Conservation (phyloP, 1,284 basidiomycete species). For the Athelia sp. region DNA sequence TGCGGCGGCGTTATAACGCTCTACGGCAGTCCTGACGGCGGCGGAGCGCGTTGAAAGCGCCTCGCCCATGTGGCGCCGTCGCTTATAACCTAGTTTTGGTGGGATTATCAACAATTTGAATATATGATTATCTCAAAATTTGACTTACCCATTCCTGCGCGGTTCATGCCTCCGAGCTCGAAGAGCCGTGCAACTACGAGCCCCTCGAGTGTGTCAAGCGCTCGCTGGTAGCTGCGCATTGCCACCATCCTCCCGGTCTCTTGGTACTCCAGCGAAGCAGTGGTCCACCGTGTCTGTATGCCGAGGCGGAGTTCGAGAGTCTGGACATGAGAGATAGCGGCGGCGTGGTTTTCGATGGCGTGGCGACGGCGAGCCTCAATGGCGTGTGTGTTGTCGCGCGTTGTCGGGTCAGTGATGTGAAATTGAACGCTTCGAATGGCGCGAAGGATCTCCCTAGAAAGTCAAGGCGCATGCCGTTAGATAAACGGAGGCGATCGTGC, state of each 20-base stretch:
- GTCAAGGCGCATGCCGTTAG: no score
- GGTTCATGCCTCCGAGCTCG: not conserved
- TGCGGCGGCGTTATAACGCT: slow-evolving; percentile 20
- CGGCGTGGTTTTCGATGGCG: slow-evolving; percentile 11
- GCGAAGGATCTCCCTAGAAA: not conserved
- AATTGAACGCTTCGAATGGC: not conserved
- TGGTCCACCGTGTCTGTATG: slow-evolving; percentile 8
- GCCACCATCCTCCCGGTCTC: slow-evolving; percentile 11
- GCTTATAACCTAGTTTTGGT: slow-evolving; percentile 26
- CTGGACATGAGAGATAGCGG: slow-evolving; percentile 12
- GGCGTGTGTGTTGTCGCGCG: not conserved
- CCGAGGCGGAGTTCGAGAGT: slow-evolving; percentile 16
- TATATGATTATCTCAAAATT: no score
- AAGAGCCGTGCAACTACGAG: slow-evolving; percentile 16
- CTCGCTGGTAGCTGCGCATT: slow-evolving; percentile 5
- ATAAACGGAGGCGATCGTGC: no score
- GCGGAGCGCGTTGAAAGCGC: slow-evolving; percentile 16
- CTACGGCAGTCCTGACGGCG: slow-evolving; percentile 19
- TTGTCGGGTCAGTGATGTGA: not conserved
- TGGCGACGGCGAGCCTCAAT: slow-evolving; percentile 14
- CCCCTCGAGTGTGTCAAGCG: slow-evolving; percentile 13
- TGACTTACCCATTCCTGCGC: slow-evolving; percentile 1
- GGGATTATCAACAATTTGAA: no score
- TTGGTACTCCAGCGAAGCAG: slow-evolving; percentile 15
- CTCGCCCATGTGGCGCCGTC: slow-evolving; percentile 20